Percentiles rank a stretch among this genome's conserved stretches.
phyloP scores from a whole-genome alignment of 345 rosid genomes.

The Eucalyptus regnans region DNA sequence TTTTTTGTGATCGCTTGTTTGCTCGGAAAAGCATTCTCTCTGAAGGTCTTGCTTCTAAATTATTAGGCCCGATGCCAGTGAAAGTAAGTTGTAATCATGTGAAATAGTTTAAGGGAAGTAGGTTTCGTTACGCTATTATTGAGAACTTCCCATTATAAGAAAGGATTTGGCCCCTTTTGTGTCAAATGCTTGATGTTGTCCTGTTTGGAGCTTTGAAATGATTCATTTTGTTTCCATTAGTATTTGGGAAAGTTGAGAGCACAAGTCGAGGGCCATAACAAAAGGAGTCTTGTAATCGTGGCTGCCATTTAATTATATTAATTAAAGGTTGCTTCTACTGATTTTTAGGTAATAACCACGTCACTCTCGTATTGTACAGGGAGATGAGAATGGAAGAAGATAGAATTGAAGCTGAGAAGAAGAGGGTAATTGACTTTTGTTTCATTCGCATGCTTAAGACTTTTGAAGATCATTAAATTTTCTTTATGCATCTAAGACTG shows the following conservation, averaged over 20 bases:
- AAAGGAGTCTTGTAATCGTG: neutral
- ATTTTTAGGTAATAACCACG: neutral
- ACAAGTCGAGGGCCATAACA: neutral
- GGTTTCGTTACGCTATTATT: neutral
- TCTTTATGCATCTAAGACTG: neutral
- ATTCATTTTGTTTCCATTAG: neutral
- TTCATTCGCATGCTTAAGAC: neutral
- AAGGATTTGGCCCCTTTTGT: neutral
- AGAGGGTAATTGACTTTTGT: constrained; percentile 41
- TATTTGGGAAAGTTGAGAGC: neutral
- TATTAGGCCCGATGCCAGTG: neutral
- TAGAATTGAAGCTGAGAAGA: constrained; percentile 86
- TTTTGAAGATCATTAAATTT: neutral
- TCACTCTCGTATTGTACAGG: constrained; percentile 14
- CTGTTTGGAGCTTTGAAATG: neutral
- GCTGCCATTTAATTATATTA: neutral
- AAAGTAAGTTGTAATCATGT: neutral
- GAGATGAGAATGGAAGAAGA: constrained; percentile 83
- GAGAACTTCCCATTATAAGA: neutral
- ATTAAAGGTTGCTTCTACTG: neutral
- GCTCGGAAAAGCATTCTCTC: neutral
- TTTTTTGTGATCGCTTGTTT: neutral
- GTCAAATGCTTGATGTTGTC: neutral
- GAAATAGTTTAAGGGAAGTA: neutral
- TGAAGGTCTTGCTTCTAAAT: neutral